Evolutionary conservation across 495 filamentous ascomycete species (phyloP).

Genomic region (Alectoria sarmentosa): DNA sequence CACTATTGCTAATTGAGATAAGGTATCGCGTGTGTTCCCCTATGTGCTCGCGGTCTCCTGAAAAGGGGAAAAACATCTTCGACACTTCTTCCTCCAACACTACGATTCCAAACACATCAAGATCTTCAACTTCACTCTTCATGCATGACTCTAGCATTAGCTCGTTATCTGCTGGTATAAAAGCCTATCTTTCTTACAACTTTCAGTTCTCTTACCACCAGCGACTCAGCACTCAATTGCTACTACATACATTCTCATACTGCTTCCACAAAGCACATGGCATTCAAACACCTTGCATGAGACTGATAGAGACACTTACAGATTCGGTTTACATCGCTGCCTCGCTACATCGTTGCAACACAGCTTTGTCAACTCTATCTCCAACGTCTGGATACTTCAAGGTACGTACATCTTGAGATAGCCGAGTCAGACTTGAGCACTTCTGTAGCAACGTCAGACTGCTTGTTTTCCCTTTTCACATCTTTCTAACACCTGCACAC

Average conservation of each 20-base stretch:
- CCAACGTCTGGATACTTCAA: no score
- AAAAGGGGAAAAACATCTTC: neutral
- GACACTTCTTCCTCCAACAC: neutral
- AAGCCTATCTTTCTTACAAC: neutral
- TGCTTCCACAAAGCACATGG: neutral
- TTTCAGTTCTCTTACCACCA: neutral
- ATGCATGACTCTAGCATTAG: neutral
- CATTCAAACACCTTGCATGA: neutral
- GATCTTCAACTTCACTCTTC: neutral
- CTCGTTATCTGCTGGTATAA: neutral
- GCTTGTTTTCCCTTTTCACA: no score
- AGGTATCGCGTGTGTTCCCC: neutral
- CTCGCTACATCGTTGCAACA: no score
- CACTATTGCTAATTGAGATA: neutral
- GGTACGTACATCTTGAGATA: no score
- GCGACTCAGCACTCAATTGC: neutral
- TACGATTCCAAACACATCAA: neutral
- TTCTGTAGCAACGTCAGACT: no score
- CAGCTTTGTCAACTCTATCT: no score
- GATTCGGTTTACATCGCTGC: neutral
- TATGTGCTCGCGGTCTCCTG: neutral
- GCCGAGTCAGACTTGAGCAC: no score
- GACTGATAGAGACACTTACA: neutral
- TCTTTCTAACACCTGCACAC: no score
- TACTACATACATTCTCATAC: neutral